Percentiles rank a stretch among this genome's conserved stretches.
Evolutionary conservation across 163 green algal genomes (phyloP).

Genomic region (Scenedesmus sp.): DNA sequence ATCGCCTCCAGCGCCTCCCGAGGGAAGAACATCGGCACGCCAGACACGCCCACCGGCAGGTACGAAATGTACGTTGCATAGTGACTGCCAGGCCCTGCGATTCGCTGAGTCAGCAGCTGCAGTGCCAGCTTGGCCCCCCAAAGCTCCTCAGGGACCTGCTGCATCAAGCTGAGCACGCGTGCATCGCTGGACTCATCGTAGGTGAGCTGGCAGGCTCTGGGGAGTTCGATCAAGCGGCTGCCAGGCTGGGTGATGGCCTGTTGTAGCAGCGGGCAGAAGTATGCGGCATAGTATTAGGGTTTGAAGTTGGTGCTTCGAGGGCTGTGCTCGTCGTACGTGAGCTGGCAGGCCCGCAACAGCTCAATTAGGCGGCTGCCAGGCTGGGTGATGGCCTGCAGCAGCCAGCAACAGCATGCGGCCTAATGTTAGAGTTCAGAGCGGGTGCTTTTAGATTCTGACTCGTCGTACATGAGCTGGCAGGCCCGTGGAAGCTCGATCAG

Average conservation of each 20-base stretch:
- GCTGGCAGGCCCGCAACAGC: conserved; percentile 33
- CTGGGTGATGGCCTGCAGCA: conserved; percentile 12
- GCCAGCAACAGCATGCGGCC: too few relatives aligned
- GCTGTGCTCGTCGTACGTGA: conserved; percentile 35
- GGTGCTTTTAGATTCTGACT: neutral
- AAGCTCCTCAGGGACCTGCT: conserved; percentile 72
- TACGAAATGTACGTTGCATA: conserved; percentile 81
- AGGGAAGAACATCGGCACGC: conserved; percentile 88
- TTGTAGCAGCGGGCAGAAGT: too few relatives aligned
- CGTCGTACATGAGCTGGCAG: conserved; percentile 47
- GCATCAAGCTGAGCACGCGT: conserved; percentile 29
- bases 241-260: conserved; percentile 32
- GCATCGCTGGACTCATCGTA: conserved; percentile 28
- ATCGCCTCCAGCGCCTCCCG: conserved; percentile 66
- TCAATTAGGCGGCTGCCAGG: conserved; percentile 41
- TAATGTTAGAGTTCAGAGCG: too few relatives aligned
- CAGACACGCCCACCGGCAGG: conserved; percentile 76
- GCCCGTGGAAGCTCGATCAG: conserved; percentile 41
- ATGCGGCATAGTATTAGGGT: too few relatives aligned
- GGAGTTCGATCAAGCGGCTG: conserved; percentile 40
- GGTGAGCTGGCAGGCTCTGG: conserved; percentile 36
- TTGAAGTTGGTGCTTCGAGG: too few relatives aligned
- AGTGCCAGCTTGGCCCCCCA: conserved; percentile 85
- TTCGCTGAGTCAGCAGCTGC: conserved; percentile 49
- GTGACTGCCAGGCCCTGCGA: conserved; percentile 57